Evolutionary conservation across 164 flowering plant genomes (phyloP).

Genomic region (Kingdonia uniflora): DNA sequence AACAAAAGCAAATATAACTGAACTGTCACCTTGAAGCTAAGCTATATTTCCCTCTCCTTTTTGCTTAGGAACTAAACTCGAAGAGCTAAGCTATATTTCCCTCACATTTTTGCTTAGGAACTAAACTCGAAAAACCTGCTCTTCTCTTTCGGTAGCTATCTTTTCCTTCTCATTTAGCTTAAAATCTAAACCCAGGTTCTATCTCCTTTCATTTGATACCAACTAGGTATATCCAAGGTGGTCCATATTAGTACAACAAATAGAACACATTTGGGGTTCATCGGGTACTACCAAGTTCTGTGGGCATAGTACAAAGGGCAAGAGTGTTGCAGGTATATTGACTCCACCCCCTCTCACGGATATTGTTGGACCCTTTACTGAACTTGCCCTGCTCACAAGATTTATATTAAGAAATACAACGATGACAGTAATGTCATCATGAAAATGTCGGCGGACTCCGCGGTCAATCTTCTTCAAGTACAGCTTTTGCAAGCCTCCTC

Average conservation of each 20-base stretch:
- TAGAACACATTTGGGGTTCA: constrained; percentile 6
- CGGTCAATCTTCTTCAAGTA: constrained; percentile 68
- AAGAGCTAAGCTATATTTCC: background rate
- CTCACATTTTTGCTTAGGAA: too few species aligned
- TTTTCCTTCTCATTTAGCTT: background rate
- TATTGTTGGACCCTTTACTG: constrained; percentile 25
- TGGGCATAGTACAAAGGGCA: constrained; percentile 40
- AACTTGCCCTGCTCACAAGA: constrained; percentile 40
- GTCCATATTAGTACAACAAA: constrained; percentile 20
- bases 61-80: too few species aligned
- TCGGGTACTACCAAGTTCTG: constrained; percentile 27
- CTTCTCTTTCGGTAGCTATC: background rate
- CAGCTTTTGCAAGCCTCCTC: constrained; percentile 60
- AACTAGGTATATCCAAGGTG: too few species aligned
- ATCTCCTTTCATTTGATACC: background rate
- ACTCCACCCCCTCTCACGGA: constrained; percentile 55
- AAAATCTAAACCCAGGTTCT: constrained; percentile 5
- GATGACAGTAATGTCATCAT: constrained; percentile 58
- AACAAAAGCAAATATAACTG: constrained; percentile 1
- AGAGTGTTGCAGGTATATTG: constrained; percentile 30
- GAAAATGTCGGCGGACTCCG: constrained; percentile 78
- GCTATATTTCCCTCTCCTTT: too few species aligned
- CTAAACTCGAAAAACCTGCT: too few species aligned
- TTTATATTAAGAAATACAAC: constrained; percentile 56
- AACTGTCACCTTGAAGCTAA: constrained; percentile 7